Percentiles rank a stretch among this genome's conserved stretches.
Conservation (phyloP, 1,139 yeast species). For the Geotrichum macrosporum region DNA sequence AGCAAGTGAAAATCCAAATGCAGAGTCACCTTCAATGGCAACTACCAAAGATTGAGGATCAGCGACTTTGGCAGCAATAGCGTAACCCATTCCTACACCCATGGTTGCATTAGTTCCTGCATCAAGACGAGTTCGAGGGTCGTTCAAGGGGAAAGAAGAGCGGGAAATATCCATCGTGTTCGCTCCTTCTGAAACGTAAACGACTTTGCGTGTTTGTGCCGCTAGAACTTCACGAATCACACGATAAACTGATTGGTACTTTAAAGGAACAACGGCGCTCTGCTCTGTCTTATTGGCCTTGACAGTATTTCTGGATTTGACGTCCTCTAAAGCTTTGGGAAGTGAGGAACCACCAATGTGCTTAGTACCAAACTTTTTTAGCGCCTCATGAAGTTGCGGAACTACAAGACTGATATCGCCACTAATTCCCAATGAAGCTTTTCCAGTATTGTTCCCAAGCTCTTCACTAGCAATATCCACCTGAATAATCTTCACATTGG, state of each 20-base stretch:
- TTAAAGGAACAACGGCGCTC: slow-evolving; percentile 35
- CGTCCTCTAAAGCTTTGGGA: slow-evolving; percentile 37
- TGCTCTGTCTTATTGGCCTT: slow-evolving; percentile 38
- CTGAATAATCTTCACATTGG: slow-evolving; percentile 48
- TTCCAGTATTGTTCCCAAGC: slow-evolving; percentile 45
- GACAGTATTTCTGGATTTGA: slow-evolving; percentile 40
- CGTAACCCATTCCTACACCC: slow-evolving; percentile 67
- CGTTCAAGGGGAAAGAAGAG: slow-evolving; percentile 51
- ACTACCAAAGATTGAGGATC: slow-evolving; percentile 46
- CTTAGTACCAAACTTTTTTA: slow-evolving; percentile 26
- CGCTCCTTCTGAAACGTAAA: slow-evolving; percentile 60
- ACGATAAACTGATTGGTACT: slow-evolving; percentile 53
- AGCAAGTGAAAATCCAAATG: slow-evolving; percentile 64
- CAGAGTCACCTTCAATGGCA: slow-evolving; percentile 68
- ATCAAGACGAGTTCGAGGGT: slow-evolving; percentile 53
- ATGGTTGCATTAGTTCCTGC: slow-evolving; percentile 71
- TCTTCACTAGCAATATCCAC: slow-evolving; percentile 53
- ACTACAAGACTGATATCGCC: slow-evolving; percentile 51
- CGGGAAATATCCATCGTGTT: slow-evolving; percentile 67
- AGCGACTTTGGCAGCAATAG: slow-evolving; percentile 54
- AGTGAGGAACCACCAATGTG: slow-evolving; percentile 19
- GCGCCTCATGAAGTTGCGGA: slow-evolving; percentile 36
- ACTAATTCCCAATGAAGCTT: slow-evolving; percentile 41
- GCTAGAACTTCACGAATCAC: slow-evolving; percentile 43
- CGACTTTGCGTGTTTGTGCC: slow-evolving; percentile 33